Evolutionary conservation across 2,329 filamentous ascomycete species (phyloP).

Genomic region (Coleophoma crateriformis): DNA sequence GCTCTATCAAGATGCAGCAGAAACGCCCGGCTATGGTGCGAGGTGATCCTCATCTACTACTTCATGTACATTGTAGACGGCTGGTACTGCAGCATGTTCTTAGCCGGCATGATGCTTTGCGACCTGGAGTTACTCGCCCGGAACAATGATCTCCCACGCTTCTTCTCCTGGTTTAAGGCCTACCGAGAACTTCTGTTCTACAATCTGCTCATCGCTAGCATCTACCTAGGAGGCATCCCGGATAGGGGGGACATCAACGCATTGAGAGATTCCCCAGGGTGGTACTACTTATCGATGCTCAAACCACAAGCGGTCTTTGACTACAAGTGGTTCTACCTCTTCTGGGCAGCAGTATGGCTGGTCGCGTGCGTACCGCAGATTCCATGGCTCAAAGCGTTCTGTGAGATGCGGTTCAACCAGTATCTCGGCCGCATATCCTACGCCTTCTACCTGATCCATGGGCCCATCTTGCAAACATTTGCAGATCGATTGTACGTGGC

Average conservation of each 20-base stretch:
- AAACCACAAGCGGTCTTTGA: constrained; percentile 63
- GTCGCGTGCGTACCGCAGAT: constrained; percentile 51
- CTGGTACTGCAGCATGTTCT: constrained; percentile 56
- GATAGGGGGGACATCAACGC: constrained; percentile 41
- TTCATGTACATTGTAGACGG: constrained; percentile 65
- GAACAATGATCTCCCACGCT: constrained; percentile 42
- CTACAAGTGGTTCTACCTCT: constrained; percentile 64
- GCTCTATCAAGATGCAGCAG: constrained; percentile 50
- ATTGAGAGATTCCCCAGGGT: constrained; percentile 48
- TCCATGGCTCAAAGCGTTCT: constrained; percentile 51
- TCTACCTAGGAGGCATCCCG: constrained; percentile 58
- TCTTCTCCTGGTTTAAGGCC: constrained; percentile 38
- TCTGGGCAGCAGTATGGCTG: constrained; percentile 51
- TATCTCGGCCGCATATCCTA: constrained; percentile 59
- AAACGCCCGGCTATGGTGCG: constrained; percentile 48
- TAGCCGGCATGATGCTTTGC: constrained; percentile 54
- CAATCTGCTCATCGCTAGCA: constrained; percentile 42
- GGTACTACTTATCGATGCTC: constrained; percentile 35
- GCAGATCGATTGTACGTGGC: constrained; percentile 61
- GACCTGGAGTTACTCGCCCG: constrained; percentile 53
- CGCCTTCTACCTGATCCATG: constrained; percentile 59
- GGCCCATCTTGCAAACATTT: constrained; percentile 51
- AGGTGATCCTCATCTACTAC: constrained; percentile 51
- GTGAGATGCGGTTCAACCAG: constrained; percentile 52
- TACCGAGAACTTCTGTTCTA: constrained; percentile 47